phyloP scores from a whole-genome alignment of 2,329 filamentous ascomycete genomes.

The Aspergillus sojae region DNA sequence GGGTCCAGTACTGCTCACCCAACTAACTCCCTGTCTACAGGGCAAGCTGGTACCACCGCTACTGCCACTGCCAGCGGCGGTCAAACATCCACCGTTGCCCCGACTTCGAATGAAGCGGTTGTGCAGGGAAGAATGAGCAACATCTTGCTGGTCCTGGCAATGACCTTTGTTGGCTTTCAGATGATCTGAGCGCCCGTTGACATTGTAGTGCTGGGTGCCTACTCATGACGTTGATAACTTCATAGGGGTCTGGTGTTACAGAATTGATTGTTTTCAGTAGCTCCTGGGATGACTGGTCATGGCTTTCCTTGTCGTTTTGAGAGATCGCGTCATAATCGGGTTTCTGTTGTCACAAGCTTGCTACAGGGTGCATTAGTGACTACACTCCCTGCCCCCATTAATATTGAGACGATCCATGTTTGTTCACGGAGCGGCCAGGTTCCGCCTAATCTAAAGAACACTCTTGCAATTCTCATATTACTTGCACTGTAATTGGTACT shows the following conservation, averaged over 20 bases:
- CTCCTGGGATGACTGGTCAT: constrained; percentile 12
- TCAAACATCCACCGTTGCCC: constrained; percentile 11
- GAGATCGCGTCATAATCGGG: background rate
- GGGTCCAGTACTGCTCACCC: background rate
- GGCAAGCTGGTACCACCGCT: background rate
- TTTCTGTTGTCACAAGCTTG: constrained; percentile 9
- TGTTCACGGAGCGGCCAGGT: constrained; percentile 7
- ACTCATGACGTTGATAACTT: background rate
- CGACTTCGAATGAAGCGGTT: constrained; percentile 24
- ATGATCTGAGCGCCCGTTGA: background rate
- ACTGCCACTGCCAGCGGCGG: constrained; percentile 12
- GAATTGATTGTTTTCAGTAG: background rate
- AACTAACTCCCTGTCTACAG: constrained; percentile 4
- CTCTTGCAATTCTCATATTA: background rate
- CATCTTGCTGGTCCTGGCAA: constrained; percentile 9
- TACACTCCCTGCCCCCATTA: constrained; percentile 9
- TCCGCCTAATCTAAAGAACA: constrained; percentile 11
- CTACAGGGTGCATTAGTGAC: constrained; percentile 9
- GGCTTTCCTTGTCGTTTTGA: constrained; percentile 4
- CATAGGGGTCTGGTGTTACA: background rate
- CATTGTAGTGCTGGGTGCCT: background rate
- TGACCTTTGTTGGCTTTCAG: constrained; percentile 7
- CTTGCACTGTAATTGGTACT: constrained; percentile 18
- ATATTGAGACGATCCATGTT: constrained; percentile 9
- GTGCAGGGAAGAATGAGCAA: constrained; percentile 1